Conservation (phyloP, 1,284 basidiomycete genomes). For the Ustilago tritici region DNA sequence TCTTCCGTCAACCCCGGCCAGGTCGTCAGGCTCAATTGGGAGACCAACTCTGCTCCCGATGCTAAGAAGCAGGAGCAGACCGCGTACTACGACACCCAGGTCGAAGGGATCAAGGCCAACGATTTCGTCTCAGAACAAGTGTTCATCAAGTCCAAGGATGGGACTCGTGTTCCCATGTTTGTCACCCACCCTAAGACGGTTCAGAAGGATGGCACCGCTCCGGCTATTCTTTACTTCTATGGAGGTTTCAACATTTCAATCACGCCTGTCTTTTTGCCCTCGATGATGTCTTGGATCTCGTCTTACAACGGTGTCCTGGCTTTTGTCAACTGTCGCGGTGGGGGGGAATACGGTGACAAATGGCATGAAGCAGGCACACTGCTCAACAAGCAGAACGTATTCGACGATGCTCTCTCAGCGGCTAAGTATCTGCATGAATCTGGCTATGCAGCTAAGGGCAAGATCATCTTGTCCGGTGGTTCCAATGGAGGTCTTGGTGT, state of each 20-base stretch:
- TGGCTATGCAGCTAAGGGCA: slow-evolving; percentile 78
- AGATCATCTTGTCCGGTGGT: slow-evolving; percentile 79
- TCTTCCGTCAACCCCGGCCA: slow-evolving; percentile 82
- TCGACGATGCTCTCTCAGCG: slow-evolving; percentile 77
- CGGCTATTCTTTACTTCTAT: slow-evolving; percentile 82
- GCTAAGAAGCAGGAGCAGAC: slow-evolving; percentile 60
- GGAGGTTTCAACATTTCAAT: slow-evolving; percentile 75
- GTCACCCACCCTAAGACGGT: slow-evolving; percentile 82
- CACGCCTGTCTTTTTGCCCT: slow-evolving; percentile 79
- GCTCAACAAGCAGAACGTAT: slow-evolving; percentile 75
- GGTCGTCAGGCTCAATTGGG: slow-evolving; percentile 69
- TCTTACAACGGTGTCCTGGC: slow-evolving; percentile 81
- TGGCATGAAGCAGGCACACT: slow-evolving; percentile 68
- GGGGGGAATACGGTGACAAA: slow-evolving; percentile 84
- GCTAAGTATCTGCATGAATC: slow-evolving; percentile 78
- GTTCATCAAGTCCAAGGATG: slow-evolving; percentile 77
- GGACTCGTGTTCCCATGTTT: slow-evolving; percentile 87
- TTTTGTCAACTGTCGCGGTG: slow-evolving; percentile 77
- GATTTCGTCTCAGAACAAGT: slow-evolving; percentile 82
- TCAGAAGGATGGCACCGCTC: slow-evolving; percentile 80
- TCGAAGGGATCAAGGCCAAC: slow-evolving; percentile 77
- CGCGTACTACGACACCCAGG: slow-evolving; percentile 76
- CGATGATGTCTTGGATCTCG: slow-evolving; percentile 81
- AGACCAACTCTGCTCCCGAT: slow-evolving; percentile 57
- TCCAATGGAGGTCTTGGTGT: slow-evolving; percentile 77